phyloP scores from a whole-genome alignment of 2,329 filamentous ascomycete species.

The Penicillium decumbens region DNA sequence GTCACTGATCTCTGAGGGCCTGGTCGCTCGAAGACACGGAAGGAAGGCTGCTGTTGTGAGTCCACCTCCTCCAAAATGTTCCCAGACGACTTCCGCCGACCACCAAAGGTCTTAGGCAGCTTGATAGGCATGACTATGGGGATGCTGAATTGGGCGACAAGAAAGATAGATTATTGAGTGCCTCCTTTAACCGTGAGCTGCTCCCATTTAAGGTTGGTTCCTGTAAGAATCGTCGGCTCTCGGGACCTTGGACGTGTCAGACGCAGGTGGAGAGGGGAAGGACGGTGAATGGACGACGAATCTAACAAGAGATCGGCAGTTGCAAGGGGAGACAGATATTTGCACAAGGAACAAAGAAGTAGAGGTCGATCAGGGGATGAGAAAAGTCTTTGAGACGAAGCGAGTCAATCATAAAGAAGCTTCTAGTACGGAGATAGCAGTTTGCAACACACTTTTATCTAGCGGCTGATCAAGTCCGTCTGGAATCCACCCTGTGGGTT shows the following conservation, averaged over 20 bases:
- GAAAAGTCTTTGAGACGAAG: background rate
- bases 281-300: constrained; percentile 7
- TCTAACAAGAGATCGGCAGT: constrained; percentile 9
- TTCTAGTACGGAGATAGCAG: constrained; percentile 15
- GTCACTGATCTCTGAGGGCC: constrained; percentile 42
- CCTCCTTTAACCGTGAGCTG: constrained; percentile 5
- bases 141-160: background rate
- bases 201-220: constrained; percentile 17
- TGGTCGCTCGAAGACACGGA: constrained; percentile 52
- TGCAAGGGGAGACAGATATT: constrained; percentile 11
- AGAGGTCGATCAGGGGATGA: constrained; percentile 12
- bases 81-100: constrained; percentile 53
- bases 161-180: background rate
- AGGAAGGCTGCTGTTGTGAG: constrained; percentile 44
- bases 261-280: constrained; percentile 9
- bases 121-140: constrained; percentile 50
- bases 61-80: constrained; percentile 50
- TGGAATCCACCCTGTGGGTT: constrained; percentile 23
- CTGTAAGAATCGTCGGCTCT: background rate
- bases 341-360: constrained; percentile 2
- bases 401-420: constrained; percentile 18
- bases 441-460: constrained; percentile 15
- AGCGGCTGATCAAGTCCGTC: constrained; percentile 23
- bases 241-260: constrained; percentile 18
- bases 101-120: constrained; percentile 49